Conservation (phyloP, 331 rosid species). For the Malus hybrid region DNA sequence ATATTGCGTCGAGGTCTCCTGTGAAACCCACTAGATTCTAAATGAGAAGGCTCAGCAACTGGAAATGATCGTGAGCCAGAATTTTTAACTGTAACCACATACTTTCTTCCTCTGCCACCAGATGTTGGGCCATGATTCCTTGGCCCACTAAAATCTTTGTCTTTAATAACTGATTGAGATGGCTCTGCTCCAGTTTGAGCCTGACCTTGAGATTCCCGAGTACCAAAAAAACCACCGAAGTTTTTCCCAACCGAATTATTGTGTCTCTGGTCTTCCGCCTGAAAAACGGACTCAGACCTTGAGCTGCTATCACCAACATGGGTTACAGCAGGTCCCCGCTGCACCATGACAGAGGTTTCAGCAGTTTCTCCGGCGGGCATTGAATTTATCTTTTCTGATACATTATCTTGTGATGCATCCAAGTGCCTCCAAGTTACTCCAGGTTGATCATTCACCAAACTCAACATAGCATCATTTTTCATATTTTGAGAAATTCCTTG, state of each 20-base stretch:
- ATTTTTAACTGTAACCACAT: conserved; percentile 51
- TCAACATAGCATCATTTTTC: conserved; percentile 34
- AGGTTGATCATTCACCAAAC: conserved; percentile 36
- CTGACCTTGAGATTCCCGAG: conserved; percentile 41
- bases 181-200: conserved; percentile 28
- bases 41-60: conserved; percentile 34
- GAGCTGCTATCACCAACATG: conserved; percentile 28
- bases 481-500: conserved; percentile 40
- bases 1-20: conserved; percentile 61
- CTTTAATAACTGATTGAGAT: conserved; percentile 37
- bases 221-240: conserved; percentile 16
- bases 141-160: conserved; percentile 39
- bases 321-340: conserved; percentile 32
- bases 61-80: conserved; percentile 55
- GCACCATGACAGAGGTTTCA: conserved; percentile 32
- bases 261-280: conserved; percentile 32
- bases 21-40: conserved; percentile 46
- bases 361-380: conserved; percentile 27
- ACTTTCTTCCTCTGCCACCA: conserved; percentile 70
- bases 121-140: conserved; percentile 35
- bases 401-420: conserved; percentile 35
- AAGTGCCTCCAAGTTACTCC: conserved; percentile 37
- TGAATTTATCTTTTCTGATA: conserved; percentile 16
- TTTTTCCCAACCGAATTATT: conserved; percentile 35
- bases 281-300: conserved; percentile 38